phyloP scores from a whole-genome alignment of 2,329 filamentous ascomycete species.

The Clarireedia monteithiana region DNA sequence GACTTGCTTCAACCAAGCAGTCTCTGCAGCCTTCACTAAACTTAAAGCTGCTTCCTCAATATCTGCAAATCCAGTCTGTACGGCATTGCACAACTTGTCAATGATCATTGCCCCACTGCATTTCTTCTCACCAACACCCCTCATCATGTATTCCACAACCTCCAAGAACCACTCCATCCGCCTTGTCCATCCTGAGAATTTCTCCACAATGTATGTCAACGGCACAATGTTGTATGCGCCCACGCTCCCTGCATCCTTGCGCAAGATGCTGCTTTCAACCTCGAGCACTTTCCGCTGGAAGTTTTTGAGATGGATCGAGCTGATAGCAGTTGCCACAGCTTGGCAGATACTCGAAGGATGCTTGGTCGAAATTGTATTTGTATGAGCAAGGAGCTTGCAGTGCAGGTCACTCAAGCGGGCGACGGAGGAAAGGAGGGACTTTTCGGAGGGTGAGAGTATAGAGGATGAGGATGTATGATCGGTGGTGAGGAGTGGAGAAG shows the following conservation, averaged over 20 bases:
- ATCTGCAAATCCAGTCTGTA: slow-evolving; percentile 83
- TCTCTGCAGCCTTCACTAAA: slow-evolving; percentile 72
- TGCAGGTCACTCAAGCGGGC: slow-evolving; percentile 74
- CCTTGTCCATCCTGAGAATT: slow-evolving; percentile 83
- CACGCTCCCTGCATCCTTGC: slow-evolving; percentile 68
- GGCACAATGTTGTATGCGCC: slow-evolving; percentile 93
- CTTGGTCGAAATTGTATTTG: slow-evolving; percentile 56
- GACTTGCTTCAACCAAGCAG: slow-evolving; percentile 83
- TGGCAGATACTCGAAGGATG: slow-evolving; percentile 81
- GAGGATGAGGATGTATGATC: slow-evolving; percentile 39
- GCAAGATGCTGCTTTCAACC: slow-evolving; percentile 72
- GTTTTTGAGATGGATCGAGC: slow-evolving; percentile 63
- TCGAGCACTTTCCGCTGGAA: slow-evolving; percentile 82
- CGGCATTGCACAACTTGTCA: slow-evolving; percentile 64
- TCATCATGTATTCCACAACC: slow-evolving; percentile 60
- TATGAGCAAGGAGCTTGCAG: slow-evolving; percentile 59
- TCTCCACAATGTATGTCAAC: slow-evolving; percentile 71
- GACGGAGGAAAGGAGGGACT: slow-evolving; percentile 69
- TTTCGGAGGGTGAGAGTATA: slow-evolving; percentile 68
- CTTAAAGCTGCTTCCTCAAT: slow-evolving; percentile 69
- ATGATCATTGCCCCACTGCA: slow-evolving; percentile 69
- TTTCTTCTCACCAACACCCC: slow-evolving; percentile 26
- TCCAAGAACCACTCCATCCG: slow-evolving; percentile 81
- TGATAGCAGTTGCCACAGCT: slow-evolving; percentile 73
- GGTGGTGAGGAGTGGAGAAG: slow-evolving; percentile 72